Evolutionary conservation across 164 flowering plant species (phyloP).

Genomic region (Chimonanthus praecox): DNA sequence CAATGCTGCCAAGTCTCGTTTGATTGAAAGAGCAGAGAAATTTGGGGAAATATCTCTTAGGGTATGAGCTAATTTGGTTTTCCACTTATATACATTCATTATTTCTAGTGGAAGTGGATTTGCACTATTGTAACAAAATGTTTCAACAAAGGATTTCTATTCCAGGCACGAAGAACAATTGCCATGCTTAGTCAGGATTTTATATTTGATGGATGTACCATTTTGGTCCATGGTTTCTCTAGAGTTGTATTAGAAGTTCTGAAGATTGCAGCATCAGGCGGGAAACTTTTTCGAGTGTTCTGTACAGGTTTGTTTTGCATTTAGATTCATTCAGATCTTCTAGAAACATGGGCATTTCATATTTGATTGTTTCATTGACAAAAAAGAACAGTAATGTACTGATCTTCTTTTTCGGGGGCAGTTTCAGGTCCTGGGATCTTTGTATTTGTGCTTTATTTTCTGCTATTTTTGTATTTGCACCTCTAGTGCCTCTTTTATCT

Average conservation of each 20-base stretch:
- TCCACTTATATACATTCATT: not conserved
- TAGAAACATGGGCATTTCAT: not conserved
- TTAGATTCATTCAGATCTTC: not conserved
- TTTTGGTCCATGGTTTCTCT: constrained; percentile 97
- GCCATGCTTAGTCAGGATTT: constrained; percentile 97
- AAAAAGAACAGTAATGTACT: not conserved
- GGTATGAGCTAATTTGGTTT: constrained; percentile 35
- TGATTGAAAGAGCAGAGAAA: constrained; percentile 94
- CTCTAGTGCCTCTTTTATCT: too few species aligned
- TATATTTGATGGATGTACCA: constrained; percentile 93
- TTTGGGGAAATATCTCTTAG: constrained; percentile 92
- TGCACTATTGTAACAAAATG: not conserved
- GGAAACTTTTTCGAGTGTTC: constrained; percentile 80
- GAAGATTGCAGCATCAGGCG: constrained; percentile 75
- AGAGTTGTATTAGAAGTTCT: constrained; percentile 88
- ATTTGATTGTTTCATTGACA: not conserved
- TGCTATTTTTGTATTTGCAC: too few species aligned
- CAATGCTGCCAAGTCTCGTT: constrained; percentile 82
- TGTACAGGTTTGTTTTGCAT: constrained; percentile 69
- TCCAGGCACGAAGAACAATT: constrained; percentile 86
- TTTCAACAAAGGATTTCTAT: not conserved
- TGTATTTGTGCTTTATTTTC: too few species aligned
- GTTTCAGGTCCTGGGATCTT: too few species aligned
- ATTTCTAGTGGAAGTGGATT: not conserved
- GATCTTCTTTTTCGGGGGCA: not conserved